phyloP scores from a whole-genome alignment of 805 yeast genomes.

The Maudiozyma bulderi region DNA sequence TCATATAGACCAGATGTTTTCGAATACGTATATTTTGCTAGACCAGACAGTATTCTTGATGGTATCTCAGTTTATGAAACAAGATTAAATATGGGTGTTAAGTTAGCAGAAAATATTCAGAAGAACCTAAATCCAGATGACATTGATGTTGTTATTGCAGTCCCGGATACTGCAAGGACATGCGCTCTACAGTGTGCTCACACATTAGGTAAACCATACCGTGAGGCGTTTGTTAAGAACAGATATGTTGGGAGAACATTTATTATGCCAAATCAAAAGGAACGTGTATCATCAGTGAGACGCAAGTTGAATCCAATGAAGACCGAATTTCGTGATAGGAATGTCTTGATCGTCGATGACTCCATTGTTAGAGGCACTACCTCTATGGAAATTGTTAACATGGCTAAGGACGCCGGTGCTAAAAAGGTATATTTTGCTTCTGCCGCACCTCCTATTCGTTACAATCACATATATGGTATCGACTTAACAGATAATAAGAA shows the following conservation, averaged over 20 bases:
- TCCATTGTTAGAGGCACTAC: slow-evolving; percentile 98
- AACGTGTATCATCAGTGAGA: slow-evolving; percentile 87
- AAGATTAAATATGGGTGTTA: slow-evolving; percentile 87
- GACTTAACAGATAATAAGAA: slow-evolving; percentile 94
- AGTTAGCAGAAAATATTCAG: slow-evolving; percentile 65
- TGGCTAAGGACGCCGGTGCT: slow-evolving; percentile 99
- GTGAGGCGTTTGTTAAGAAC: slow-evolving; percentile 96
- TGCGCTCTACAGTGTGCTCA: slow-evolving; percentile 90
- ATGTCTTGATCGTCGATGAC: slow-evolving; percentile 88
- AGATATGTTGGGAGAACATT: slow-evolving; percentile 96
- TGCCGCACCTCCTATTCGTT: slow-evolving; percentile 96
- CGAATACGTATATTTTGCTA: slow-evolving; percentile 95
- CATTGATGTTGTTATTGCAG: slow-evolving; percentile 94
- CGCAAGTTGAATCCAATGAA: slow-evolving; percentile 95
- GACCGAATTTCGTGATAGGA: slow-evolving; percentile 75
- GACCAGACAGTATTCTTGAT: slow-evolving; percentile 93
- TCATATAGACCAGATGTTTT: slow-evolving; percentile 90
- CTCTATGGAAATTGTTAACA: slow-evolving; percentile 86
- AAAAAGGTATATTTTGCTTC: slow-evolving; percentile 90
- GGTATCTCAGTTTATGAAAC: slow-evolving; percentile 95
- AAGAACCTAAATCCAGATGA: slow-evolving; percentile 40
- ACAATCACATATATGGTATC: slow-evolving; percentile 93
- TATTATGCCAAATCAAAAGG: slow-evolving; percentile 96
- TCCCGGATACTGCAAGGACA: slow-evolving; percentile 96
- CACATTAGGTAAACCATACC: slow-evolving; percentile 66